Base-by-base conservation (phyloP, 495 filamentous ascomycete genomes). In the Pseudevernia furfuracea region DNA sequence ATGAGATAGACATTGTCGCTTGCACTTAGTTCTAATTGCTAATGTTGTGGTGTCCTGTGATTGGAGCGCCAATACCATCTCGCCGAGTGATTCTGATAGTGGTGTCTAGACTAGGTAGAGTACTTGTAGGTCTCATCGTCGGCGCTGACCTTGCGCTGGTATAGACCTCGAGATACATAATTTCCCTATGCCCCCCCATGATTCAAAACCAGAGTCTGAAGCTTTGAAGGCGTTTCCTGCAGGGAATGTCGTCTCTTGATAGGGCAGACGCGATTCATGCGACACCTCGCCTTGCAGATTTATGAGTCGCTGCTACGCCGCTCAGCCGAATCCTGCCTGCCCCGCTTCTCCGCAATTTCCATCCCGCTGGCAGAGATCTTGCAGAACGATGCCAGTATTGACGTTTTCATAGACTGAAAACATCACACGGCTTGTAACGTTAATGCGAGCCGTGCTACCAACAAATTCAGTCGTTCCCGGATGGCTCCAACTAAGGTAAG, bases 291-390 rank as follows among this genome's bases (percentile, higher is more conserved):
- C n/a, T 25, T 34, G 28, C 43, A 46, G 32, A 19, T 39, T 6
- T 46, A 11, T 39, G 62, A 64, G 25, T 59, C 62, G 34, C 34
- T 34, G 62, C 36, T 36, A 53, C 36, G 49, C 38, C 37, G 38
- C 49, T 43, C 25, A 34, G 30, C 17, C 17, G 36, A 34, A 55
- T 4, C 3, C 4, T 39, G 34, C 19, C 53, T 32, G 23, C 60
- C 60, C 60, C 39, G 30, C 44, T 46, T 59, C 56, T 59, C 56
- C 41, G 39, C 62, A 49, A 34, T 23, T 59, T 23, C 37, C 37
- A 19, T 55, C 17, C 25, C 49, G 19, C 41, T 5, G 28, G 25
- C 49, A 53, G 15, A 55, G 15, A 55, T 55, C 14, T 55, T 32
- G 12, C 17, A 10, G 2, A 30, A 55, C 30, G 30, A 55, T 21